Percentiles rank a stretch among this genome's conserved stretches.
Conservation (phyloP, 176 grass and related monocot species). For the Pharus latifolius region DNA sequence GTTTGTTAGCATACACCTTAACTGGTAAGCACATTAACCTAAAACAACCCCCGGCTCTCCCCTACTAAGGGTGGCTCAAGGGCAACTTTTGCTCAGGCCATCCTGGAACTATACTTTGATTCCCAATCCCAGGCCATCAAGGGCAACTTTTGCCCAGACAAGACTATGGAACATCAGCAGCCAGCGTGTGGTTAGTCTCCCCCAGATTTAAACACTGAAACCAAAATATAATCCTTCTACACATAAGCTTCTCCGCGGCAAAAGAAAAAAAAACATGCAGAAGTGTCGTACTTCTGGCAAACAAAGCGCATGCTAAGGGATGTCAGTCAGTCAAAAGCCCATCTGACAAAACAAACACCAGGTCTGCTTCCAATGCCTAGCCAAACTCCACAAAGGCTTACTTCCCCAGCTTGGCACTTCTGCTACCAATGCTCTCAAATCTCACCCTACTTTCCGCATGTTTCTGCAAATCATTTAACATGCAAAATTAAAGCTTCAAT, state of each 20-base stretch:
- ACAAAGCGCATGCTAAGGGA: not conserved
- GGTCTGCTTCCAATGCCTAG: not conserved
- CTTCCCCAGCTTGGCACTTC: constrained; percentile 6
- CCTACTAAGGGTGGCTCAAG: not conserved
- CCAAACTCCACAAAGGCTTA: constrained; percentile 1
- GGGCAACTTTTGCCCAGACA: not conserved
- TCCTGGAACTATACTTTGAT: no score
- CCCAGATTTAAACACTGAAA: not conserved
- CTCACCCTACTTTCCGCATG: constrained; percentile 23
- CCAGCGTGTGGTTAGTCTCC: not conserved
- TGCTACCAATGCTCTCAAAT: constrained; percentile 3
- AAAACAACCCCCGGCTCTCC: not conserved
- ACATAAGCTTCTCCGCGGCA: not conserved
- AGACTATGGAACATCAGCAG: not conserved
- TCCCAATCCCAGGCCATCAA: no score
- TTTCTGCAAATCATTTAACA: constrained; percentile 18
- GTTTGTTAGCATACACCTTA: not conserved
- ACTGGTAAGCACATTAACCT: not conserved
- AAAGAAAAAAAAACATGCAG: not conserved
- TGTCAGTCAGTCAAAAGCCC: constrained; percentile 1
- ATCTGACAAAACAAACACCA: constrained; percentile 7
- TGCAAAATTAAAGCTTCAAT: constrained; percentile 3
- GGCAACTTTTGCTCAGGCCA: constrained; percentile 3
- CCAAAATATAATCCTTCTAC: not conserved
- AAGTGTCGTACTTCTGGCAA: not conserved